Percentiles rank a stretch among this genome's conserved stretches.
Evolutionary conservation across 139 green algal genomes (phyloP).

Genomic region (Picochlorum sp.): DNA sequence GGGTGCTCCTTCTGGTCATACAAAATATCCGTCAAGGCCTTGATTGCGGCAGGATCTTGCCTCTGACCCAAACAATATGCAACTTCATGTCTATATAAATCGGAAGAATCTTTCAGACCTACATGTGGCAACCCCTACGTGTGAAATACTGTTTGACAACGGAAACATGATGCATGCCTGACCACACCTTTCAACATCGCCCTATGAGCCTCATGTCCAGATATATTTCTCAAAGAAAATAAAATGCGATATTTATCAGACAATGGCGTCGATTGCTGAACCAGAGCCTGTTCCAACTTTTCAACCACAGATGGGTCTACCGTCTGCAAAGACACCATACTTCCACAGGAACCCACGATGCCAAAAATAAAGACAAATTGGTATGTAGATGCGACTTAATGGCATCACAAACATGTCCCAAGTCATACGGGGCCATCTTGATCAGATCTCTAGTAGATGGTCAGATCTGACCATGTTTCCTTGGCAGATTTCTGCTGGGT

Average conservation of each 20-base stretch:
- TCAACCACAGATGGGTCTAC: conserved; percentile 24
- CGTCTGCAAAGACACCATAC: neutral
- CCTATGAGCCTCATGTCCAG: conserved; percentile 36
- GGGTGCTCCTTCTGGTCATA: conserved; percentile 53
- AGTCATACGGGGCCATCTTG: no score
- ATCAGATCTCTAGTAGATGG: no score
- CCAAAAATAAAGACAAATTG: no score
- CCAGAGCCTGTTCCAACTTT: conserved; percentile 43
- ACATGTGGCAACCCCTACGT: neutral
- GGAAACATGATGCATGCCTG: no score
- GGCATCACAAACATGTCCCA: no score
- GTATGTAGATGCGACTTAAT: no score
- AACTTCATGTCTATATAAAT: conserved; percentile 82
- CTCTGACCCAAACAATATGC: conserved; percentile 84
- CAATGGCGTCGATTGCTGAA: conserved; percentile 34
- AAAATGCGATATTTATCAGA: conserved; percentile 69
- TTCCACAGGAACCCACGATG: neutral
- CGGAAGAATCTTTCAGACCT: conserved; percentile 66
- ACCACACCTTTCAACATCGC: conserved; percentile 51
- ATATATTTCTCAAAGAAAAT: conserved; percentile 67
- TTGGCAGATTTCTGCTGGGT: no score
- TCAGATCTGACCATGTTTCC: no score
- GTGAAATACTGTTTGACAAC: no score
- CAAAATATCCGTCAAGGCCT: conserved; percentile 48
- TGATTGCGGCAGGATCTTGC: conserved; percentile 61